phyloP scores from a whole-genome alignment of 108 stramenopile genomes.

The Skeletonema tropicum region DNA sequence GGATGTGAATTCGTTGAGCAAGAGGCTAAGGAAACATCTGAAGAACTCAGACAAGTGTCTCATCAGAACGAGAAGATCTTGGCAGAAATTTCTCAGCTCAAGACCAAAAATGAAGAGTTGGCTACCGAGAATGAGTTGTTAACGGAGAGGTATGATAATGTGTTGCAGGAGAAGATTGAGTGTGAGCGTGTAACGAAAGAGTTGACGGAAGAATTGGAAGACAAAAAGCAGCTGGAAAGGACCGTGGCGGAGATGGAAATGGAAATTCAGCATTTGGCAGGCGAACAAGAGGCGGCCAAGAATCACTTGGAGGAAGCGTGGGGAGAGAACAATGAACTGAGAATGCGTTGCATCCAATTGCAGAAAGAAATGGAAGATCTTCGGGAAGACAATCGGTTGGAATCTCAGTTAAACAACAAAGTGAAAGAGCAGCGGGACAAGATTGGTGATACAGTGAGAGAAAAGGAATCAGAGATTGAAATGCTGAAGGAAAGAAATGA shows the following conservation, averaged over 20 bases:
- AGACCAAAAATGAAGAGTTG: neutral
- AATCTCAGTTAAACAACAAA: slow-evolving; percentile 2
- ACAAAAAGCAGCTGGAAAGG: neutral
- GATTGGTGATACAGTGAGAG: neutral
- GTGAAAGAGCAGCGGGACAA: slow-evolving; percentile 7
- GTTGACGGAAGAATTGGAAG: neutral
- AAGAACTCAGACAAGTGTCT: neutral
- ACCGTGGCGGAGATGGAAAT: neutral
- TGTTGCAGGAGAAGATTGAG: neutral
- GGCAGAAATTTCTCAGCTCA: neutral
- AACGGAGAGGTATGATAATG: neutral
- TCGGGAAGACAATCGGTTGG: neutral
- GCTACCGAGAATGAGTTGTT: neutral
- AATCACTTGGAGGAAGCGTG: neutral
- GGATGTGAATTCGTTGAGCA: neutral
- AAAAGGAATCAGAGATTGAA: neutral
- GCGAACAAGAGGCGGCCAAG: neutral
- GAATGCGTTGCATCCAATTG: neutral
- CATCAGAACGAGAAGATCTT: neutral
- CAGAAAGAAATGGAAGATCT: neutral
- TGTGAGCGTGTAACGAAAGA: neutral
- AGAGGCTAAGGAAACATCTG: neutral
- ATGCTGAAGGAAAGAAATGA: neutral
- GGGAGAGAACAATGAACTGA: neutral
- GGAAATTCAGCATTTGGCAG: neutral